Conservation (phyloP, 163 green algal genomes). For the Scenedesmus sp. region DNA sequence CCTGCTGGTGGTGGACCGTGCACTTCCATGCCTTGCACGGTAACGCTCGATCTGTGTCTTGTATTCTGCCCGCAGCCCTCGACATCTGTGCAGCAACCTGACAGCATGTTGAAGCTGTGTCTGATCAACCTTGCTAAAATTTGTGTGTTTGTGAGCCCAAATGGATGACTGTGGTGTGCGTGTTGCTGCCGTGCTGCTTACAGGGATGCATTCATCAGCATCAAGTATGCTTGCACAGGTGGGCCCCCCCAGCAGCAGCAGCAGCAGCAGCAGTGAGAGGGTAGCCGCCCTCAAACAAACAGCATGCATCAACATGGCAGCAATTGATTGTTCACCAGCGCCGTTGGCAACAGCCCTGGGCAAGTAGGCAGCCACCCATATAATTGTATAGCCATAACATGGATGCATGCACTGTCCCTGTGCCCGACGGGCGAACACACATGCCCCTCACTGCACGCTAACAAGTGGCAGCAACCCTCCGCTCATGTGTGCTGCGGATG, state of each 20-base stretch:
- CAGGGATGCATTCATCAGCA: conserved; percentile 47
- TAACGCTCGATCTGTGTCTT: neutral
- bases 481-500: too few relatives aligned
- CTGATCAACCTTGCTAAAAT: neutral
- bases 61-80: too few relatives aligned
- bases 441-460: too few relatives aligned
- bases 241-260: neutral
- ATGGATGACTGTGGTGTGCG: neutral
- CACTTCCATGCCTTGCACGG: neutral
- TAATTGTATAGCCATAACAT: too few relatives aligned
- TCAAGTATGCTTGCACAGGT: conserved; percentile 14
- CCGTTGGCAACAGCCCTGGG: too few relatives aligned
- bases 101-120: neutral
- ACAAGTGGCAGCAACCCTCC: too few relatives aligned
- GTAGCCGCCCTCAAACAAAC: neutral
- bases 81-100: too few relatives aligned
- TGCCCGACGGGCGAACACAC: too few relatives aligned
- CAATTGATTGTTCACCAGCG: too few relatives aligned
- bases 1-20: neutral
- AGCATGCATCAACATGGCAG: neutral
- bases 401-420: too few relatives aligned
- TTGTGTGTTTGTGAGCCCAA: neutral
- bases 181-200: neutral
- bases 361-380: too few relatives aligned
- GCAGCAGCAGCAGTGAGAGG: neutral